Evolutionary conservation across 805 yeast species (phyloP), one percentile per base, ranked within the genome.

Genomic region (Zygoascus flipseniorum): DNA sequence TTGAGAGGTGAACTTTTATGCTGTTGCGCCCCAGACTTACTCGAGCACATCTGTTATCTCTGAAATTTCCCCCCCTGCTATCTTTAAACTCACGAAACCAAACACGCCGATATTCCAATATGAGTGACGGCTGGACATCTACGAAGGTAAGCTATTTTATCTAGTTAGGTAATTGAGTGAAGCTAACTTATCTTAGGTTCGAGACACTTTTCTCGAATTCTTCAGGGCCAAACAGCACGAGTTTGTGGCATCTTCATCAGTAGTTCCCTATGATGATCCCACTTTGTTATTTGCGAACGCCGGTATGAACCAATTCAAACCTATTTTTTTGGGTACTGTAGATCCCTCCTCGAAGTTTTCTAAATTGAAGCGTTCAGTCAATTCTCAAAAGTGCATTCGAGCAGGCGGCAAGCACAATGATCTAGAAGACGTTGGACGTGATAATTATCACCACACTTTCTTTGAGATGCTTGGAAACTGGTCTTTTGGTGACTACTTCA

Each of bases 401-500:
- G 99, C 99, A 32, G 99, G 99, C 72, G 99, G 99, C 70, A 93
- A 93, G 72, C 99, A 93, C 72, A 73, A 73, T 58, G 99, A 93
- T 74, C 80, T 93, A 67, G 99, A 93, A 69, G 99, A 93, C 71
- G 99, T 93, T 48, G 99, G 99, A 59, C 83, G 86, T 66, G 99
- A 93, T 72, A 88, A 96, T 53, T 93, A 93, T 68, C 99, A 93
- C 70, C 99, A 93, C 71, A 93, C 99, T 16, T 95, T 95, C 68
- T 93, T 93, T 63, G 99, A 93, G 75, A 93, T 93, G 99, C 80
- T 93, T 72, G 99, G 99, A 65, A 93, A 93, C 77, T 93, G 99
- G 99, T 93, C 99, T 6, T 93, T 93, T 71, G 99, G 99, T 65
- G 99, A 93, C 72, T 93, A 93, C 70, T 93, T 93, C 82, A 93